Conservation (phyloP, 495 filamentous ascomycete species). For the Physcia stellaris region DNA sequence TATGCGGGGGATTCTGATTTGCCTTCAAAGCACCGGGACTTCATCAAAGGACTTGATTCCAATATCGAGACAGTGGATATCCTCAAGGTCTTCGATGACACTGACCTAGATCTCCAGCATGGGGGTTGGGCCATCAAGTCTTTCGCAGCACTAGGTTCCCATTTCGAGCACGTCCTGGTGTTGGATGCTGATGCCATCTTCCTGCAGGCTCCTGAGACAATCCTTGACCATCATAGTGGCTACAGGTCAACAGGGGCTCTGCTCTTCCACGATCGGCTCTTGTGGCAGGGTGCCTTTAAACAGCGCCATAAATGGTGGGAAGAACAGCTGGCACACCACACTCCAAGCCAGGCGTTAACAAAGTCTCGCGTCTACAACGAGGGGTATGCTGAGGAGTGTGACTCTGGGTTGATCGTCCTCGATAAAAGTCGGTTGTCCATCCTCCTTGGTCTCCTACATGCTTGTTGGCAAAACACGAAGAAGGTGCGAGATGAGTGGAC, state of each 20-base stretch:
- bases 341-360: slow-evolving; percentile 9
- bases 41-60: background rate
- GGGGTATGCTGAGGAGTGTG: slow-evolving; percentile 18
- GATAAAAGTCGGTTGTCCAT: slow-evolving; percentile 17
- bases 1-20: slow-evolving; percentile 5
- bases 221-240: slow-evolving; percentile 8
- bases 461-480: slow-evolving; percentile 18
- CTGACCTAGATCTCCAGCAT: slow-evolving; percentile 4
- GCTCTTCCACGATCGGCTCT: slow-evolving; percentile 21
- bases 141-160: slow-evolving; percentile 19
- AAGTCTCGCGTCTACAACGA: slow-evolving; percentile 18
- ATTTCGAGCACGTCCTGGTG: slow-evolving; percentile 21
- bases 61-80: slow-evolving; percentile 6
- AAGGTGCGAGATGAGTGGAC: slow-evolving; percentile 15
- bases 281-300: slow-evolving; percentile 16
- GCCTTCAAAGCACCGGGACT: slow-evolving; percentile 2
- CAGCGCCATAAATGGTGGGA: slow-evolving; percentile 19
- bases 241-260: slow-evolving; percentile 18
- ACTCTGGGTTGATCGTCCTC: slow-evolving; percentile 20
- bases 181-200: slow-evolving; percentile 22
- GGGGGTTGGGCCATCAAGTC: slow-evolving; percentile 20
- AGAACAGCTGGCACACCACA: slow-evolving; percentile 12
- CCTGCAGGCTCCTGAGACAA: slow-evolving; percentile 14
- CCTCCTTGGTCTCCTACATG: slow-evolving; percentile 18
- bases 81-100: slow-evolving; percentile 7